phyloP scores from a whole-genome alignment of 352 stramenopile species.

The Pythium rhizo-oryzae region DNA sequence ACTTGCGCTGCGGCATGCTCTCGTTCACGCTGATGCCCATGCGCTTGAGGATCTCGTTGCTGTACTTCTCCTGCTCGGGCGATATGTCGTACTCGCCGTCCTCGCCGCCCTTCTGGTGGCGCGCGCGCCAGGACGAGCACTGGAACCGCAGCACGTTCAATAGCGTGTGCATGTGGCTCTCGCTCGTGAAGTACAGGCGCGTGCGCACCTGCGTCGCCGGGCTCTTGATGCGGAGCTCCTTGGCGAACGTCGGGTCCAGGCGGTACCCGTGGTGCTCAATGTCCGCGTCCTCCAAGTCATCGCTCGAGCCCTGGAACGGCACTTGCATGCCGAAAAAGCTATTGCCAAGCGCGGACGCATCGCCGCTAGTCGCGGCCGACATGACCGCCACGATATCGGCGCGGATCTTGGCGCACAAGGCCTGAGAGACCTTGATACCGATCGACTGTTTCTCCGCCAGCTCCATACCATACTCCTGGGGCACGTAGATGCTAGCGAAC shows the following conservation, averaged over 20 bases:
- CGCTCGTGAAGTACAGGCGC: conserved; percentile 99
- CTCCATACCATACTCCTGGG: conserved; percentile 96
- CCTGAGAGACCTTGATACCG: conserved; percentile 95
- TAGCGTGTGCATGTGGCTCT: conserved; percentile 98
- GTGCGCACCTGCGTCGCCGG: conserved; percentile 91
- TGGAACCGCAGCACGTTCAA: conserved; percentile 97
- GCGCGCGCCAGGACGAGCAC: conserved; percentile 67
- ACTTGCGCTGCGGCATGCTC: conserved; percentile 78
- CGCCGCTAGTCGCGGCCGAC: conserved; percentile 47
- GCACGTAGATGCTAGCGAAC: conserved; percentile 97
- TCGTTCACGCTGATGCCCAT: conserved; percentile 88
- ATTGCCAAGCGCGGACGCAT: conserved; percentile 36
- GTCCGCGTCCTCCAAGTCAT: conserved; percentile 58
- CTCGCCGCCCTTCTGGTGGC: conserved; percentile 55
- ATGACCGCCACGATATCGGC: conserved; percentile 88
- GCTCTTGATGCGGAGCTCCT: conserved; percentile 96
- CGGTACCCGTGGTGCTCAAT: conserved; percentile 90
- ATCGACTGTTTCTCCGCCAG: conserved; percentile 95
- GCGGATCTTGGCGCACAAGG: conserved; percentile 98
- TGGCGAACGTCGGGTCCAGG: conserved; percentile 82
- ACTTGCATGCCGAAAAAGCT: conserved; percentile 38
- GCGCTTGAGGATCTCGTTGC: conserved; percentile 81
- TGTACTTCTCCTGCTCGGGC: conserved; percentile 81
- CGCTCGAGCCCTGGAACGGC: conserved; percentile 29
- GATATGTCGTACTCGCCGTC: conserved; percentile 77